phyloP scores from a whole-genome alignment of 495 filamentous ascomycete species.

The Amorphotheca resinae region DNA sequence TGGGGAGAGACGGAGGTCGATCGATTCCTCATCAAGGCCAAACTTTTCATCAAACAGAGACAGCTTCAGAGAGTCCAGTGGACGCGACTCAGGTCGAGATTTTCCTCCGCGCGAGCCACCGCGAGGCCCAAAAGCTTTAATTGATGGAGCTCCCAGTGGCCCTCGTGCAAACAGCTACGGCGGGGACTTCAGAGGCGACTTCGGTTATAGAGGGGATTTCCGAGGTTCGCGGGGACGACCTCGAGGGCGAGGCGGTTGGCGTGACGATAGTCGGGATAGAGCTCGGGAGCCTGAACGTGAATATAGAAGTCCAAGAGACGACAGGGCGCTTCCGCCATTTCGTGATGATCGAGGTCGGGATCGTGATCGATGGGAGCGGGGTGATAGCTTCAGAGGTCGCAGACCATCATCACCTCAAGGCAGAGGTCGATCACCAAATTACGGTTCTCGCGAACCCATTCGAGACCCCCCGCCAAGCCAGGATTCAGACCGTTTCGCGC shows the following conservation, averaged over 20 bases:
- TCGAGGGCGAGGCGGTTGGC: constrained; percentile 34
- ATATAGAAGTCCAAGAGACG: constrained; percentile 34
- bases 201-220: constrained; percentile 32
- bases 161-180: constrained; percentile 29
- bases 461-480: constrained; percentile 26
- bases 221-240: constrained; percentile 30
- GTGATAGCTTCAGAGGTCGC: constrained; percentile 33
- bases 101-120: constrained; percentile 42
- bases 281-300: constrained; percentile 46
- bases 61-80: constrained; percentile 26
- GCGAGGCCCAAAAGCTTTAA: constrained; percentile 51
- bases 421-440: constrained; percentile 31
- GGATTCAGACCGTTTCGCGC: constrained; percentile 34
- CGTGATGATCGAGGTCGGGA: constrained; percentile 33
- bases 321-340: constrained; percentile 22
- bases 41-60: constrained; percentile 41
- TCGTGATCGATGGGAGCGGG: constrained; percentile 17
- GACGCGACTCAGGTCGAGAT: constrained; percentile 19
- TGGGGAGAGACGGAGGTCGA: constrained; percentile 25
- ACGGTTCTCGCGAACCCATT: constrained; percentile 27
- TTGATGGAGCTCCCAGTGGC: constrained; percentile 47
- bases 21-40: constrained; percentile 31
- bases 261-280: constrained; percentile 51
- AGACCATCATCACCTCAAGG: constrained; percentile 32
- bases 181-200: constrained; percentile 15